These are phyloP conservation scores for Tripidium arundinaceum DNA, from an alignment of 202 grass and related monocot species.

Conservation along the genomic window DNA sequence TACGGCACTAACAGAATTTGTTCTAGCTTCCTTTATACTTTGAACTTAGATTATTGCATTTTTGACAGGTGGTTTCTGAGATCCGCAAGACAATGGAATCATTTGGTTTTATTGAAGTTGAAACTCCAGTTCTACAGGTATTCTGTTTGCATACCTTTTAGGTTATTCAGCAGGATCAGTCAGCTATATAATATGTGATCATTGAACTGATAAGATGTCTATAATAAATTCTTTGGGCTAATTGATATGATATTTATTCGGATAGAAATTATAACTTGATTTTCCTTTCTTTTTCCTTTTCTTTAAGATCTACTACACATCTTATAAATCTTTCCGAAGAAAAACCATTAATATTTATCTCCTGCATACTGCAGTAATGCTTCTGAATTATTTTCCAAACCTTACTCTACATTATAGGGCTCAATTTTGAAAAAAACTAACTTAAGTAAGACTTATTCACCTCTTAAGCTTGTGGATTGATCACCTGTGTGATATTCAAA, in stretches of 20 bases:
- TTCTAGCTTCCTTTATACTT: constrained; percentile 8
- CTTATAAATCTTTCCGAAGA: not conserved
- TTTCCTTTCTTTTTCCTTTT: not conserved
- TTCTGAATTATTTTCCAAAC: not conserved
- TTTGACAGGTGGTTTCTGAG: constrained; percentile 78
- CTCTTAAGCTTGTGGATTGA: not conserved
- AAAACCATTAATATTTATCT: not conserved
- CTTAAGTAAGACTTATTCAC: not conserved
- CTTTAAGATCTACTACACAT: not conserved
- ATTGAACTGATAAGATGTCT: not conserved
- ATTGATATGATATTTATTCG: not conserved
- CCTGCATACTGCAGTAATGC: not conserved
- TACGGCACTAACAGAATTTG: not conserved
- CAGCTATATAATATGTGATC: not conserved
- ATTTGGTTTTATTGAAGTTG: constrained; percentile 98
- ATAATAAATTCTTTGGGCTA: not conserved
- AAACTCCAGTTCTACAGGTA: constrained; percentile 98
- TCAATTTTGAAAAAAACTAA: not conserved
- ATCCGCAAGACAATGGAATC: constrained; percentile 96
- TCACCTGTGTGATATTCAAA: not conserved
- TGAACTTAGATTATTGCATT: constrained; percentile 17
- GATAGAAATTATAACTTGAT: not conserved
- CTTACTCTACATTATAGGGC: not conserved
- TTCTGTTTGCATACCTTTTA: constrained; percentile 23
- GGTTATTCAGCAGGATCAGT: not conserved